These are phyloP conservation scores for Musa acuminata DNA, from an alignment of 176 grass and related monocot genomes.

Conservation along the genomic window DNA sequence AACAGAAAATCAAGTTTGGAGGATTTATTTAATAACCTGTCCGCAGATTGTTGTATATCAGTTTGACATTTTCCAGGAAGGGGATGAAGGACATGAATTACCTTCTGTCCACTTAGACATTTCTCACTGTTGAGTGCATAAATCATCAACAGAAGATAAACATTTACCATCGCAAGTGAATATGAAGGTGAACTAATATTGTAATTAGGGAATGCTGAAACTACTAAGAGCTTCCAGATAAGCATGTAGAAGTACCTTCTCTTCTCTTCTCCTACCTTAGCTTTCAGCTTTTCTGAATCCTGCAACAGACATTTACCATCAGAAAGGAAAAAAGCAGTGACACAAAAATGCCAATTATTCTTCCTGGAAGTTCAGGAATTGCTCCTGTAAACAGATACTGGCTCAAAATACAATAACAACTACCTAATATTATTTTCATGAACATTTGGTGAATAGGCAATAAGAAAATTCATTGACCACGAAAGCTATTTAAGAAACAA, in stretches of 20 bases:
- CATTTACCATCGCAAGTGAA: not conserved
- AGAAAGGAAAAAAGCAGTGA: not conserved
- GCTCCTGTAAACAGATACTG: not conserved
- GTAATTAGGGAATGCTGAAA: not conserved
- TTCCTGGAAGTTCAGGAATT: not conserved
- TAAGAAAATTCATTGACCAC: not conserved
- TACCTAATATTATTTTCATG: not conserved
- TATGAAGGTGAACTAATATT: not conserved
- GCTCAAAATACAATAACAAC: not conserved
- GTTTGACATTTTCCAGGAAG: conserved; percentile 11
- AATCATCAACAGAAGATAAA: not conserved
- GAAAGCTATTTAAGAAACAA: not conserved
- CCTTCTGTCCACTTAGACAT: not conserved
- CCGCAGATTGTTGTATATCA: not conserved
- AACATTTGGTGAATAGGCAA: not conserved
- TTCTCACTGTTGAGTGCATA: conserved; percentile 2
- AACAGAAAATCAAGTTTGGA: not conserved
- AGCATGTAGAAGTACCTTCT: conserved; percentile 15
- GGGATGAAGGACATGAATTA: not conserved
- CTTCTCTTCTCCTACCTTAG: not conserved
- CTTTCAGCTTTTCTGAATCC: conserved; percentile 14
- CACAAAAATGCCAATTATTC: not conserved
- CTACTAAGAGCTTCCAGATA: not conserved
- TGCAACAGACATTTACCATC: not conserved
- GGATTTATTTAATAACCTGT: conserved; percentile 13